phyloP scores from a whole-genome alignment of 2,329 filamentous ascomycete genomes.

The Claviceps capensis region DNA sequence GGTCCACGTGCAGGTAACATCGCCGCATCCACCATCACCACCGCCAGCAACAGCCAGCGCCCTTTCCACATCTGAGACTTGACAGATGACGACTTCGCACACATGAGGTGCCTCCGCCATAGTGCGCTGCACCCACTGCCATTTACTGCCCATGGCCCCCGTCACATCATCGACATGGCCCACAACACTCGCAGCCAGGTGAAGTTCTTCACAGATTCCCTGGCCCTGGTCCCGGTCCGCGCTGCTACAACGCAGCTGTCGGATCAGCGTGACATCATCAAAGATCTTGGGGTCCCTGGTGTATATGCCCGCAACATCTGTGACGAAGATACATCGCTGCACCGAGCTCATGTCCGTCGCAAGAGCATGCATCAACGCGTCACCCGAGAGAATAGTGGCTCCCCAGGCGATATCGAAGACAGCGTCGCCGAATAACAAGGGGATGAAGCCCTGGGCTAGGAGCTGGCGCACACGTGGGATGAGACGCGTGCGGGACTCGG shows the following conservation, averaged over 20 bases:
- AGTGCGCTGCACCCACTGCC: conserved; percentile 1
- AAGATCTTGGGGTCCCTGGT: conserved; percentile 1
- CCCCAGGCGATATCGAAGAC: conserved; percentile 2
- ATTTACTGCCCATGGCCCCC: conserved; percentile 2
- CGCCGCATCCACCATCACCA: background rate
- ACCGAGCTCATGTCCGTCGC: background rate
- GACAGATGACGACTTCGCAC: background rate
- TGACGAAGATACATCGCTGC: conserved; percentile 3
- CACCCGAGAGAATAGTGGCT: conserved; percentile 2
- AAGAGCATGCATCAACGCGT: conserved; percentile 2
- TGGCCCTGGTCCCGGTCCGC: no score
- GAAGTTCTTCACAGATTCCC: background rate
- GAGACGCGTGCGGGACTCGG: background rate
- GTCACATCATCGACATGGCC: conserved; percentile 1
- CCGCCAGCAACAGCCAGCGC: background rate
- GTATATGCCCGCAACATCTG: conserved; percentile 3
- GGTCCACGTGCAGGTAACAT: background rate
- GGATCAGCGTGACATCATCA: background rate
- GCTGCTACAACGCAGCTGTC: background rate
- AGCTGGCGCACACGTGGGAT: background rate
- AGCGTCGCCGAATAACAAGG: conserved; percentile 3
- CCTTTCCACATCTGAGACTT: background rate
- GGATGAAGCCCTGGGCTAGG: conserved; percentile 1
- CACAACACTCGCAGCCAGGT: background rate
- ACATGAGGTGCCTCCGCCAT: conserved; percentile 2